Evolutionary conservation across 352 stramenopile genomes (phyloP), one percentile per base, ranked within the genome.

Genomic region (Phytophthora sp.): DNA sequence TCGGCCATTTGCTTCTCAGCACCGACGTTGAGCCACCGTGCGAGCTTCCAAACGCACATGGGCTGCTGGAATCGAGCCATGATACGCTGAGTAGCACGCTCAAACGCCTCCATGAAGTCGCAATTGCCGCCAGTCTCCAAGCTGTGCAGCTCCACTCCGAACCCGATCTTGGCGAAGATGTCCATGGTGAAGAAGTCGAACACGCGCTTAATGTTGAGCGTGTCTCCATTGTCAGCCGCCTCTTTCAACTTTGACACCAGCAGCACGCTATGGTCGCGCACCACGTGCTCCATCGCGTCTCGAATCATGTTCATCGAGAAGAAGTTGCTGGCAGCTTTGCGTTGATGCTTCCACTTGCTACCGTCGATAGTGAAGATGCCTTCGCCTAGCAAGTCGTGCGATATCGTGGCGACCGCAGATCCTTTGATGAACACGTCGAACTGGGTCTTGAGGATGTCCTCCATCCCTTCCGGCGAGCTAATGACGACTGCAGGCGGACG

Each of bases 301-400:
- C 63, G 57, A 54, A 91, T 79, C 72, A 74, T 84, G 27, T 74
- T 69, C 51, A 73, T 76, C 4, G 82, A 91, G 43, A 97, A 96
- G 17, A 98, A 92, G 50, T 97, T 88, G 44, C 88, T 97, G 46
- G 88, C 89, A 18, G 72, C 85, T 67, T 95, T 96, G 61, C 87
- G 84, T 51, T 97, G 89, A 50, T 79, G 56, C 21, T 71, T 71
- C 89, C 89, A 97, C 21, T 63, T 54, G 17, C 45, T 62, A 20
- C 87, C 84, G 64, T 96, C 85, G 10, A 79, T 46, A 6, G 56
- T 71, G 45, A 96, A 91, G 53, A 96, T 94, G 39, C 88, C 87
- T 6, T 84, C 60, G 23, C 87, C 87, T 24, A 96, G 81, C 38
- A 95, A 69, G 41, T 92, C 79, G 9, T 58, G 37, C 0, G 84